Percentiles rank a stretch among this genome's conserved stretches.
These are phyloP conservation scores for Citrus medica DNA, from an alignment of 345 rosid genomes.

Conservation along the genomic window DNA sequence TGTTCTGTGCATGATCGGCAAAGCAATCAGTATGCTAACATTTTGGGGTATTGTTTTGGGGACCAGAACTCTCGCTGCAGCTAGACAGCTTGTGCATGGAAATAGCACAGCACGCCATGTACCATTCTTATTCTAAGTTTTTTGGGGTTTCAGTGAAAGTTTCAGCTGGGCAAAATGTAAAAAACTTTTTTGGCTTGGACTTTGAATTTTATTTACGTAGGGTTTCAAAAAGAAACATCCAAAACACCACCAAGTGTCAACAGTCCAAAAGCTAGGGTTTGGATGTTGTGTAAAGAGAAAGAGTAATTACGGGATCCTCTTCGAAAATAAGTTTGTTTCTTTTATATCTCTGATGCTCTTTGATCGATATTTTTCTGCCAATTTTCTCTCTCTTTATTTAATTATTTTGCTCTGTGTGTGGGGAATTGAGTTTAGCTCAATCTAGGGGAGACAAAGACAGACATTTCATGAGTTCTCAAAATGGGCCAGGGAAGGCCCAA, in stretches of 20 bases:
- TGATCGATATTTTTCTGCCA: neutral
- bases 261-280: conserved; percentile 32
- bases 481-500: neutral
- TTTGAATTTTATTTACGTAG: neutral
- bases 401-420: neutral
- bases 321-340: neutral
- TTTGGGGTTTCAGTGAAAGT: conserved; percentile 5
- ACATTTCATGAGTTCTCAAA: neutral
- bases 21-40: conserved; percentile 22
- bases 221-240: conserved; percentile 13
- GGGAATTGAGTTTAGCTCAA: neutral
- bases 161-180: neutral
- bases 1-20: conserved; percentile 41
- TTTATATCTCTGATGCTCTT: neutral
- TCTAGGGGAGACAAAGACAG: neutral
- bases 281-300: conserved; percentile 26
- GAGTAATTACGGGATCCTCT: neutral
- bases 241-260: conserved; percentile 14
- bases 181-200: neutral
- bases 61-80: conserved; percentile 20
- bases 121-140: conserved; percentile 30
- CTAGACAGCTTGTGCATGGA: conserved; percentile 30
- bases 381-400: neutral
- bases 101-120: conserved; percentile 51
- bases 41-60: conserved; percentile 11